Evolutionary conservation across 176 grass and related monocot species (phyloP).

Genomic region (Oryza nivara): DNA sequence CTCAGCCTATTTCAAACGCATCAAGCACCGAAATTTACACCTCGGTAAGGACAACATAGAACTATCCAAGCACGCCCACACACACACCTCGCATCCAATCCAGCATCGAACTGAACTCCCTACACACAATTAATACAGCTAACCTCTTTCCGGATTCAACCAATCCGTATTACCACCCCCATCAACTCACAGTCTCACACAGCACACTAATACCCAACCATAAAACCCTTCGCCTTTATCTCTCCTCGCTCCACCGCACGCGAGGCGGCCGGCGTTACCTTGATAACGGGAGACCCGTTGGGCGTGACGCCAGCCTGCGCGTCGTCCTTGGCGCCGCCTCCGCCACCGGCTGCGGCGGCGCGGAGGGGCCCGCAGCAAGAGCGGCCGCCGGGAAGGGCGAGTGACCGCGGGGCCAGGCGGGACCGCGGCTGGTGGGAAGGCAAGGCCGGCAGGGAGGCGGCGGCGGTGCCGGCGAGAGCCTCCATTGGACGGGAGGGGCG

Average conservation of each 20-base stretch:
- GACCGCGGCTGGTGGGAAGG: slow-evolving; percentile 15
- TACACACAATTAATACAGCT: not conserved
- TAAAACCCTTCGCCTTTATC: not conserved
- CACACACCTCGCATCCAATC: not conserved
- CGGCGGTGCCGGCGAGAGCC: slow-evolving; percentile 37
- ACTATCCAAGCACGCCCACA: not conserved
- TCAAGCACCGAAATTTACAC: not conserved
- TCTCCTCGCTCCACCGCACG: not conserved
- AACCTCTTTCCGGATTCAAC: not conserved
- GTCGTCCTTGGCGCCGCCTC: slow-evolving; percentile 46
- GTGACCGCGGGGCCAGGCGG: not conserved
- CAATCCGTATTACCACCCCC: not conserved
- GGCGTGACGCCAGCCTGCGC: not conserved
- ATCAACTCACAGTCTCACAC: not conserved
- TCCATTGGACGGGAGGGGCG: slow-evolving; percentile 35
- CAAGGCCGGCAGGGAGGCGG: not conserved
- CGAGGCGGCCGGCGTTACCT: slow-evolving; percentile 26
- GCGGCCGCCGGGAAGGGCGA: slow-evolving; percentile 16
- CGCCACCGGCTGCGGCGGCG: slow-evolving; percentile 6
- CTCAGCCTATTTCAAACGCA: not conserved
- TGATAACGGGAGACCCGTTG: slow-evolving; percentile 47
- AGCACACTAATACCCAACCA: not conserved
- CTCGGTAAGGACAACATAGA: not conserved
- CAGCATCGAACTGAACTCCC: not conserved
- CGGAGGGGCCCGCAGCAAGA: slow-evolving; percentile 38